Base-by-base conservation (phyloP, 208 protist species). In the Crithidia thermophila region DNA sequence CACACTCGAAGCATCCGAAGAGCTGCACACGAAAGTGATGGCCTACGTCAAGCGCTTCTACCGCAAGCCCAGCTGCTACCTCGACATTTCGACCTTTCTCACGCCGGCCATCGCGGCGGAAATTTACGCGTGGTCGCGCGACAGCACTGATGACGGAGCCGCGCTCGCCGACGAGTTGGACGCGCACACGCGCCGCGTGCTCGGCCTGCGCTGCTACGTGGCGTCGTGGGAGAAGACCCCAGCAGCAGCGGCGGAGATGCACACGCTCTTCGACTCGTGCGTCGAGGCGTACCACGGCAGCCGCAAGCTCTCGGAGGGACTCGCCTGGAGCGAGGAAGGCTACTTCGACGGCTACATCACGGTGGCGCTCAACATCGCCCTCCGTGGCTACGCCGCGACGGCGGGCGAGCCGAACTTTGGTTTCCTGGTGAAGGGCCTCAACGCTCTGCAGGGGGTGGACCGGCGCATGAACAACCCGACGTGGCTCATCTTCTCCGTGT, bases 251-350 rank as follows among this genome's bases (percentile, higher is more conserved):
- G 79, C 13, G 10, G 73, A 60, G 28, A 73, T 87, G 47, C 57
- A 78, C 5, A 53, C 67, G 4, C 57, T 93, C 36, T 84, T 96
- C 51, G 28, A 63, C 18, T 42, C 45, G 53, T 93, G 86, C 47
- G 30, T 68, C 14, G 53, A 27, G 21, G 60, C 70, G 2, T 96
- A 94, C 66, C 69, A 82, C 4, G 57, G 60, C 37, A 72, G 82
- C 10, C 70, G 60, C 34, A 69, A 75, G 16, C 77, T 94, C 37
- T 96, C 88, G 23, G 59, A 64, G 10, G 33, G 63, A 4, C 81
- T 94, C 18, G 79, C 72, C 25, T 94, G 88, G 84, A 96, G 85
- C 67, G 91, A 94, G 71, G 86, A 96, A 55, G 91, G 91, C 2
- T 67, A 81, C 25, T 87, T 77, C 63, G 91, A 96, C 64, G 91